These are phyloP conservation scores for Musa itinerans DNA, from an alignment of 176 grass and related monocot genomes.

Conservation along the genomic window DNA sequence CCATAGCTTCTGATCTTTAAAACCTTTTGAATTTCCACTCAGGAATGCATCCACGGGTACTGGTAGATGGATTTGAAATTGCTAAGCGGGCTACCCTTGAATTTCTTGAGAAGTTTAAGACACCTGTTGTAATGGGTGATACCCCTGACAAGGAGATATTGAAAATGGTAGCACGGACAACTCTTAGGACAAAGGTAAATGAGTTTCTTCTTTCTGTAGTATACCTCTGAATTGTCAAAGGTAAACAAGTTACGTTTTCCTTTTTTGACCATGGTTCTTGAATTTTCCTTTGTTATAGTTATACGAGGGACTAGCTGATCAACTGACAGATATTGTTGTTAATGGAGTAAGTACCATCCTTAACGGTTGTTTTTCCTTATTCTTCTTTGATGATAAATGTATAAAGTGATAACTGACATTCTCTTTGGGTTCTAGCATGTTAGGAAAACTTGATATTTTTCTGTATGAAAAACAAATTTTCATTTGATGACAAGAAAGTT, in stretches of 20 bases:
- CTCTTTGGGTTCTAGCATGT: no score
- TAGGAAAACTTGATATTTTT: no score
- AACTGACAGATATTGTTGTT: conserved; percentile 71
- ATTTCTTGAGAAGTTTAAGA: conserved; percentile 94
- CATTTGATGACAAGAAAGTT: no score
- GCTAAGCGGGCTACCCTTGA: conserved; percentile 84
- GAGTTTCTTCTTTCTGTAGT: neutral
- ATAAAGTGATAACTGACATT: neutral
- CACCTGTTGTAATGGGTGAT: conserved; percentile 61
- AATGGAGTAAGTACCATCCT: conserved; percentile 49
- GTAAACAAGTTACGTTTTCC: neutral
- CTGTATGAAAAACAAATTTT: no score
- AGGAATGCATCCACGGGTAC: conserved; percentile 90
- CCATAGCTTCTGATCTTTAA: conserved; percentile 15
- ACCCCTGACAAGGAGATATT: conserved; percentile 81
- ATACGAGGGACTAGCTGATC: conserved; percentile 88
- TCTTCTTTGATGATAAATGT: neutral
- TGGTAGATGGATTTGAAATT: conserved; percentile 97
- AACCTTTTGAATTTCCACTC: neutral
- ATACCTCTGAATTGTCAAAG: neutral
- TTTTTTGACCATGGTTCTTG: conserved; percentile 16
- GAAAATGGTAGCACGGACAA: conserved; percentile 91
- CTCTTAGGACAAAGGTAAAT: conserved; percentile 86
- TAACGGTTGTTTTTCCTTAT: neutral
- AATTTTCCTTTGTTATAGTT: conserved; percentile 40